Evolutionary conservation across 257 asterid genomes (phyloP).

Genomic region (Handroanthus guayacan): DNA sequence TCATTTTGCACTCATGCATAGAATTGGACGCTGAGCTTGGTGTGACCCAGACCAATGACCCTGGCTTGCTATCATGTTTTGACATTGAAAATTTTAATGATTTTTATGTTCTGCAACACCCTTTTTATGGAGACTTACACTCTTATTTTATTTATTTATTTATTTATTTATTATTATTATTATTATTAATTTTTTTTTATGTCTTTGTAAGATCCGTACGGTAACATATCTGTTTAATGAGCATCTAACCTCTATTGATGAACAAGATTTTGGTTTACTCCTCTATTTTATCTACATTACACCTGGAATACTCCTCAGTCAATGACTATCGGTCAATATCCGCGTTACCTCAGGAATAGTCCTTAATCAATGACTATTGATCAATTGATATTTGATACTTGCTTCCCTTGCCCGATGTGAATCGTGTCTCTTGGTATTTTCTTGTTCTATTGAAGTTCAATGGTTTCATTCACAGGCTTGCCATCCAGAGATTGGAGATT

Average conservation of each 20-base stretch:
- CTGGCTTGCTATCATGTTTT: conserved; percentile 1
- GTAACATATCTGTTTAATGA: neutral
- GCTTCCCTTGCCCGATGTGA: conserved; percentile 16
- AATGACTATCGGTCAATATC: conserved; percentile 21
- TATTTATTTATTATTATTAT: too few species aligned
- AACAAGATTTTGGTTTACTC: neutral
- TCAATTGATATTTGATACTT: conserved; percentile 27
- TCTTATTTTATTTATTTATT: neutral
- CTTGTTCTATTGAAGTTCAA: conserved; percentile 32
- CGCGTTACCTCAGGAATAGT: neutral
- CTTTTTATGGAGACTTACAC: neutral
- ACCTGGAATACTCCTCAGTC: neutral
- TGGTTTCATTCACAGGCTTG: conserved; percentile 63
- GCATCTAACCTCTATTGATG: neutral
- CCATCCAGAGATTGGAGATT: conserved; percentile 90
- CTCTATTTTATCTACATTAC: neutral
- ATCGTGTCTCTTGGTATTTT: conserved; percentile 23
- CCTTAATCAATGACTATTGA: conserved; percentile 17
- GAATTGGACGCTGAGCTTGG: conserved; percentile 12
- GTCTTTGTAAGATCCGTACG: neutral
- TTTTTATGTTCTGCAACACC: neutral
- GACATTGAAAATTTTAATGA: neutral
- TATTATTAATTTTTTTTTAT: neutral
- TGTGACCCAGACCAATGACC: neutral
- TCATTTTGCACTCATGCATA: neutral